Percentiles rank a stretch among this genome's conserved stretches.
These are phyloP conservation scores for Pichia sp. DNA, from an alignment of 1,139 yeast genomes.

Conservation along the genomic window DNA sequence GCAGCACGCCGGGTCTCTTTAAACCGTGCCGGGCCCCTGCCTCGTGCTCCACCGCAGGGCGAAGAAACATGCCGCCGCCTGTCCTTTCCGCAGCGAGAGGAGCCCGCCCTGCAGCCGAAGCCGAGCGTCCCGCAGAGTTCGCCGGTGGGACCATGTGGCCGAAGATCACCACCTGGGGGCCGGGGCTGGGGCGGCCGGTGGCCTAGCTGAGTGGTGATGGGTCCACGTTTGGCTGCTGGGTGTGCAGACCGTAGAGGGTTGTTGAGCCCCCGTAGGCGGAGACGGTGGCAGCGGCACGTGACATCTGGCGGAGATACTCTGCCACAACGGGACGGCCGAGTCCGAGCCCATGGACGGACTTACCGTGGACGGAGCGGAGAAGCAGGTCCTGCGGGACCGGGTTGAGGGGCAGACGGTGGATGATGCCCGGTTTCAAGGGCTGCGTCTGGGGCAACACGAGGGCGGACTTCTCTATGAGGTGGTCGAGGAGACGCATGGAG, in stretches of 20 bases:
- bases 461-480: neutral
- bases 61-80: neutral
- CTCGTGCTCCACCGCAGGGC: neutral
- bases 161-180: neutral
- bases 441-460: neutral
- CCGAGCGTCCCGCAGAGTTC: neutral
- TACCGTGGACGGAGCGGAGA: neutral
- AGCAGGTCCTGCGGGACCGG: neutral
- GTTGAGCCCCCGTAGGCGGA: neutral
- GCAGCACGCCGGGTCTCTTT: neutral
- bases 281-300: neutral
- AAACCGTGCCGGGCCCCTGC: no score
- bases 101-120: neutral
- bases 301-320: neutral
- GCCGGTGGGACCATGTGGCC: neutral
- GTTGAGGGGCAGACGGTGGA: neutral
- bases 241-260: neutral
- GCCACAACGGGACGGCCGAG: neutral
- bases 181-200: neutral
- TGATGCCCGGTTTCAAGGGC: slow-evolving; percentile 1
- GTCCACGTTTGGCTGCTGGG: no score
- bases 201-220: no score
- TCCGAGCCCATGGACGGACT: neutral
- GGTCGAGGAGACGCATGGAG: slow-evolving; percentile 5
- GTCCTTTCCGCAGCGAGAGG: neutral